Evolutionary conservation across 371 early-diverging fungal genomes (phyloP).

Genomic region (Rhizopus sp.): DNA sequence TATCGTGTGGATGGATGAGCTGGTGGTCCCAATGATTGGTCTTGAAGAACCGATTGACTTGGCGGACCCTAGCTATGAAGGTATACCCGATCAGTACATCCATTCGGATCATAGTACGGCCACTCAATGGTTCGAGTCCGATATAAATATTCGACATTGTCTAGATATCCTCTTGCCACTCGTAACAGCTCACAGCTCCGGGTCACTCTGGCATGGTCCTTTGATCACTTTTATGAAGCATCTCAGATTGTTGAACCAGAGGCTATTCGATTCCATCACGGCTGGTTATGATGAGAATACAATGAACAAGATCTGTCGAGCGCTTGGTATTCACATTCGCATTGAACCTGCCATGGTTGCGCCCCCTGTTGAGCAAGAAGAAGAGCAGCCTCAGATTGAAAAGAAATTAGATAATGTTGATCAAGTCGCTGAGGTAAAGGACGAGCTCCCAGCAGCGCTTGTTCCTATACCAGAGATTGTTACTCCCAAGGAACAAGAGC

Average conservation of each 20-base stretch:
- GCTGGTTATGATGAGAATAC: slow-evolving; percentile 32
- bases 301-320: slow-evolving; percentile 35
- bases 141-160: slow-evolving; percentile 37
- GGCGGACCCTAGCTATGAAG: slow-evolving; percentile 19
- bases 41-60: slow-evolving; percentile 27
- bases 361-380: neutral
- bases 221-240: slow-evolving; percentile 42
- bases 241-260: slow-evolving; percentile 39
- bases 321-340: slow-evolving; percentile 41
- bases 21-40: slow-evolving; percentile 42
- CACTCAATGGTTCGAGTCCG: slow-evolving; percentile 48
- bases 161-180: slow-evolving; percentile 38
- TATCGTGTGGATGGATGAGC: slow-evolving; percentile 52
- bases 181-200: slow-evolving; percentile 34
- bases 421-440: too few species aligned
- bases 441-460: too few species aligned
- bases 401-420: too few species aligned
- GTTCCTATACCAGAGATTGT: too few species aligned
- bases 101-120: slow-evolving; percentile 3
- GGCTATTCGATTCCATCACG: slow-evolving; percentile 39
- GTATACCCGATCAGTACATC: slow-evolving; percentile 19
- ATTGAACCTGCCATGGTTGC: slow-evolving; percentile 17
- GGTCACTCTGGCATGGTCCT: slow-evolving; percentile 40
- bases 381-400: neutral
- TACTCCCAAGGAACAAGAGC: too few species aligned